Conservation (phyloP, 768 basidiomycete genomes). For the Russula compacta region DNA sequence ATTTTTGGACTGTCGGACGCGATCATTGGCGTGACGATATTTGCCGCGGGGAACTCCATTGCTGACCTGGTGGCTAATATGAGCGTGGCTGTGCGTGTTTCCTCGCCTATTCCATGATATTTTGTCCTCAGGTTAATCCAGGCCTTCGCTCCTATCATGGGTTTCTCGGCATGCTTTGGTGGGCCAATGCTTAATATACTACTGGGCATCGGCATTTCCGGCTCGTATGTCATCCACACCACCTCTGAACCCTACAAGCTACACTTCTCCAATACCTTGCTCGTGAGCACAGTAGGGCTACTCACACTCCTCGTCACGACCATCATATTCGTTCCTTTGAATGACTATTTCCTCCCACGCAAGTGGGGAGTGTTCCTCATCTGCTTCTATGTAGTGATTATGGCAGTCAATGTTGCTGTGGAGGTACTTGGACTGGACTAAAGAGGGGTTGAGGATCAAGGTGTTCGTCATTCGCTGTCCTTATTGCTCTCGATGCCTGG, state of each 20-base stretch:
- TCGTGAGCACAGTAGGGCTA: constrained; percentile 80
- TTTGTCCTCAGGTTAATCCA: constrained; percentile 21
- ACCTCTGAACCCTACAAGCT: constrained; percentile 57
- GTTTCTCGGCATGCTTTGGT: constrained; percentile 91
- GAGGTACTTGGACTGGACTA: constrained; percentile 39
- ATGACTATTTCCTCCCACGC: constrained; percentile 70
- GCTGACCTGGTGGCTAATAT: constrained; percentile 97
- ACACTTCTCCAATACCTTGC: constrained; percentile 70
- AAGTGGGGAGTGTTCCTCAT: constrained; percentile 81
- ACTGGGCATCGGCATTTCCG: constrained; percentile 86
- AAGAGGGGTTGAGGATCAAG: not conserved
- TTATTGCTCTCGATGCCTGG: not conserved
- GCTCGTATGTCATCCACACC: constrained; percentile 71
- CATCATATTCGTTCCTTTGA: constrained; percentile 74
- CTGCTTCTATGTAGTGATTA: constrained; percentile 60
- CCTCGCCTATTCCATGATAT: not conserved
- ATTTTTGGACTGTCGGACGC: constrained; percentile 96
- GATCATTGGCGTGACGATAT: constrained; percentile 93
- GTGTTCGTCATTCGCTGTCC: not conserved
- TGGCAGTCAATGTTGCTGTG: constrained; percentile 71
- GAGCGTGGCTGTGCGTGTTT: constrained; percentile 68
- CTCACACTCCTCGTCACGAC: constrained; percentile 66
- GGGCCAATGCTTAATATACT: constrained; percentile 90
- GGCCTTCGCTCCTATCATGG: constrained; percentile 89
- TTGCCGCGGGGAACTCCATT: constrained; percentile 92